Evolutionary conservation across 2,329 filamentous ascomycete species (phyloP), one percentile per base, ranked within the genome.

Genomic region (Pseudogymnoascus destructans): DNA sequence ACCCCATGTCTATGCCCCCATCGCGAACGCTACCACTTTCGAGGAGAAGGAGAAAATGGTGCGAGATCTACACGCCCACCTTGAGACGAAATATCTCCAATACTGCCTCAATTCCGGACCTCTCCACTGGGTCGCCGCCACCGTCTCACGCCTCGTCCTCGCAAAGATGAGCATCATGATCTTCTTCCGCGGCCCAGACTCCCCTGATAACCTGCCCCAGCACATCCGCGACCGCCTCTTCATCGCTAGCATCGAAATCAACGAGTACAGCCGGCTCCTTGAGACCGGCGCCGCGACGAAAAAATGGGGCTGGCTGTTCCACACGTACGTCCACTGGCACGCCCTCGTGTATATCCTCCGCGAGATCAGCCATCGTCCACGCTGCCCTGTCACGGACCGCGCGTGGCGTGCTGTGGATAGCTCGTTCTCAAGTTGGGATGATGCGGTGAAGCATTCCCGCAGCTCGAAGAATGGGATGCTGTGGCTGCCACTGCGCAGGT

Each of bases 401-500:
- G 73, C 71, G 2, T 75, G 74, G 74, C 60, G 65, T 13, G 69
- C 69, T 2, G 62, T 75, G 5, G 70, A 75, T 27, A 38, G 58
- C n/a, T 60, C 65, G 1, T 70, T 69, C 42, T 46, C 46, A 1
- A 60, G 63, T 21, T 68, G 66, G 66, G 63, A 58, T 17, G 58
- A 54, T 5, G 59, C 58, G 1, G 62, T 66, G 2, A 55, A 36
- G 9, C 63, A 71, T n/a, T 57, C 56, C 13, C 54, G 54, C 13
- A 58, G 58, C 21, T 69, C 70, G n/a, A 76, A 74, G 58, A 76
- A 75, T 57, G 77, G 79, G 2, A 79, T 80, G 71, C 69, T 86
- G 0, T 86, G 84, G 83, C 77, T 78, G 42, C 82, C 82, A 0
- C 70, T 87, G 52, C 72, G 76, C 23, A 82, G 79, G 61, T 70